A percentile compares a stretch with the other conserved stretches of the same genome.
Evolutionary conservation across 2,329 filamentous ascomycete genomes (phyloP).

Genomic region (Fusarium pseudograminearum): DNA sequence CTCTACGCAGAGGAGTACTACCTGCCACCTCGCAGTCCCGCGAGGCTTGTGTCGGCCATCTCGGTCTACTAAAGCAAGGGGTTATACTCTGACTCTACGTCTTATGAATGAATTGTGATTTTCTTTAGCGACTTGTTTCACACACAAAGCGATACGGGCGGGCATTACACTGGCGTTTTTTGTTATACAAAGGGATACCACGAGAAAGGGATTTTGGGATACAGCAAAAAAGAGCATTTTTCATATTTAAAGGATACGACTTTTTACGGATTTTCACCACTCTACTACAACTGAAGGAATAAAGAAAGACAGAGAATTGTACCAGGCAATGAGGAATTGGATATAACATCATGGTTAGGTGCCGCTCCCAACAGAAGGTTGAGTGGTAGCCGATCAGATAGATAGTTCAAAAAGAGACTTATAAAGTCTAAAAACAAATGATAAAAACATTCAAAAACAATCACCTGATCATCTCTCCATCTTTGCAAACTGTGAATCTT

Average conservation of each 20-base stretch:
- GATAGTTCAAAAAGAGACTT: constrained; percentile 42
- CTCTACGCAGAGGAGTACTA: constrained; percentile 68
- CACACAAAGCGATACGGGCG: constrained; percentile 43
- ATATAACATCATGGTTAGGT: constrained; percentile 30
- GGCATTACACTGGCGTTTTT: constrained; percentile 49
- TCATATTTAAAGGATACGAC: constrained; percentile 28
- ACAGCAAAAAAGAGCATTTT: constrained; percentile 39
- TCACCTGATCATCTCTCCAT: constrained; percentile 6
- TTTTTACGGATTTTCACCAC: constrained; percentile 40
- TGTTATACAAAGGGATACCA: constrained; percentile 48
- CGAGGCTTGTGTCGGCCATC: constrained; percentile 66
- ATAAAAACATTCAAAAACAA: constrained; percentile 43
- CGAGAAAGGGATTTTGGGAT: constrained; percentile 39
- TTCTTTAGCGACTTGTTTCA: constrained; percentile 45
- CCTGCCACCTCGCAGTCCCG: constrained; percentile 63
- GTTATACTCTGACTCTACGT: constrained; percentile 4
- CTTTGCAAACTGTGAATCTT: constrained; percentile 13
- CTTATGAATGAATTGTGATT: constrained; percentile 40
- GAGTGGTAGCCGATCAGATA: constrained; percentile 45
- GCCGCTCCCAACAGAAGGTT: constrained; percentile 43
- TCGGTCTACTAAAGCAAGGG: constrained; percentile 63
- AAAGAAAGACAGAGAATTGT: constrained; percentile 33
- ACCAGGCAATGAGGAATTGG: constrained; percentile 34
- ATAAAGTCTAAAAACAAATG: constrained; percentile 27
- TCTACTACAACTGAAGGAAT: constrained; percentile 19